Conservation (phyloP, 2,329 filamentous ascomycete genomes). For the Phoma herbarum region DNA sequence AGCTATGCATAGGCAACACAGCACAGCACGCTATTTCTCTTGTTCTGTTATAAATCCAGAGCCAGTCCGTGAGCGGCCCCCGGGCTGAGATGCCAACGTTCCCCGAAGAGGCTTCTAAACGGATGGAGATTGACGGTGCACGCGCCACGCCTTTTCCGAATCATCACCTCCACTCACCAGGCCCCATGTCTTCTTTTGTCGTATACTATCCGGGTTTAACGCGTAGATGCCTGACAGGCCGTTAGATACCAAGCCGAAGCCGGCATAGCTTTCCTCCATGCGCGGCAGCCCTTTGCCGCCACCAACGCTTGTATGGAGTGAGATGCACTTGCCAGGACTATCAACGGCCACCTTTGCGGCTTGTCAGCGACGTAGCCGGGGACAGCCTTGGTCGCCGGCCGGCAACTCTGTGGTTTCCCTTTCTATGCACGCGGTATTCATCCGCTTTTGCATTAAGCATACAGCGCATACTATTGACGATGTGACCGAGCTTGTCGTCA, state of each 20-base stretch:
- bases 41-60: conserved; percentile 20
- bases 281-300: conserved; percentile 37
- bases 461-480: conserved; percentile 5
- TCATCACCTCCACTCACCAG: conserved; percentile 29
- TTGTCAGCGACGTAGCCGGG: conserved; percentile 24
- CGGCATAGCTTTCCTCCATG: conserved; percentile 37
- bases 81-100: conserved; percentile 34
- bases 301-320: conserved; percentile 41
- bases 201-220: conserved; percentile 29
- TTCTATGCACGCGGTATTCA: conserved; percentile 14
- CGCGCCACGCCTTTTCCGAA: conserved; percentile 30
- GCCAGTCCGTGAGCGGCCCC: conserved; percentile 24
- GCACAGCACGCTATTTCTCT: conserved; percentile 28
- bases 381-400: conserved; percentile 14
- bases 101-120: conserved; percentile 31
- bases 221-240: conserved; percentile 36
- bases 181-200: conserved; percentile 29
- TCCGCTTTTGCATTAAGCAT: conserved; percentile 19
- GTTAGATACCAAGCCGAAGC: conserved; percentile 35
- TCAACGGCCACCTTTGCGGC: conserved; percentile 29
- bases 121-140: conserved; percentile 33
- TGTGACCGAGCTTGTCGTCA: conserved; percentile 15
- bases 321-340: conserved; percentile 26
- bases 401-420: conserved; percentile 9
- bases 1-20: conserved; percentile 23